Evolutionary conservation across 1,139 yeast species (phyloP), one percentile per base, ranked within the genome.

Genomic region (Casaregolazyma lundiana): DNA sequence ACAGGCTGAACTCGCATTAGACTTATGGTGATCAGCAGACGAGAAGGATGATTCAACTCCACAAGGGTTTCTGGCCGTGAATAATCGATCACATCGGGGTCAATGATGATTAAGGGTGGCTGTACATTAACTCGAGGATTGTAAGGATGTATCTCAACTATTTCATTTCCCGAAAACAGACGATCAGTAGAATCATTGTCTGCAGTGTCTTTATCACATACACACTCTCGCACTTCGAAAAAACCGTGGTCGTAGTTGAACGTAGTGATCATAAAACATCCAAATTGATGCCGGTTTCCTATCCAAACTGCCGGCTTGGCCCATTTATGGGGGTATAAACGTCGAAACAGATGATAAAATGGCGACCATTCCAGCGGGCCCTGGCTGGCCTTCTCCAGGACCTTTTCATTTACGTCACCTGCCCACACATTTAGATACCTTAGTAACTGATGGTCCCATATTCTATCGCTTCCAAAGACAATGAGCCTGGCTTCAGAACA

Each of bases 201-300:
- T 38, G 43, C 13, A 19, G 22, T 11, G 41, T 16, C 17, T 46
- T 38, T 32, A 46, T 50, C 35, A 32, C 34, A 19, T 11, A 40
- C 35, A 49, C 49, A 43, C 39, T 50, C 57, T 34, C 46, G 48
- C 16, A 53, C 45, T 30, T 54, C 56, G 18, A 58, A 43, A 20
- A 47, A 43, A 6, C 61, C 61, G 0, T 46, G 41, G n/a, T 30
- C 29, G 8, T 51, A 47, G 40, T 58, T 53, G 48, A 60, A 62
- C 17, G 47, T 47, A n/a, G 63, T 53, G 21, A 57, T 46, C 39
- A 57, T 45, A 11, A 63, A 34, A 6, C 58, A 54, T 6, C 67
- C 67, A 47, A 56, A 58, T 19, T 53, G 56, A 8, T 48, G 51
- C 29, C 52, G 50, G 41, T 62, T 62, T 19, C 66, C 66, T 43